A percentile compares a stretch with the other conserved stretches of the same genome.
These are phyloP conservation scores for Cupressus sempervirens DNA, from an alignment of 75 land plant genomes.

Conservation along the genomic window DNA sequence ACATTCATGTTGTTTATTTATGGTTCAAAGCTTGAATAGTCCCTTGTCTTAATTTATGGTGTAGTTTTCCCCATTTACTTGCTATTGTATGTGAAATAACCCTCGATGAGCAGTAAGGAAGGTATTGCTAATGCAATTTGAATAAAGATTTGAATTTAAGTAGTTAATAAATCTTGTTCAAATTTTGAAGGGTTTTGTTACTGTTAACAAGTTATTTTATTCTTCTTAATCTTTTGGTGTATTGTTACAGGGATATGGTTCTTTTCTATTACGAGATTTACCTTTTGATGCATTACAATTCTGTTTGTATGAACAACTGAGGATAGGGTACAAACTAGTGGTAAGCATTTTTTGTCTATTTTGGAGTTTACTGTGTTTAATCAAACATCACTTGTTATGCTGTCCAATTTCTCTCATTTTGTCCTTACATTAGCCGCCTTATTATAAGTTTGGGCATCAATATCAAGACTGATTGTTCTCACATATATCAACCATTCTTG, in stretches of 20 bases:
- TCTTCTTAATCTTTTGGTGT: neutral
- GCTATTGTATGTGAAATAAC: neutral
- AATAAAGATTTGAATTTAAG: neutral
- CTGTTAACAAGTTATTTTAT: neutral
- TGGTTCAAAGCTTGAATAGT: slow-evolving; percentile 2
- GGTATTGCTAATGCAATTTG: neutral
- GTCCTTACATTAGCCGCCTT: neutral
- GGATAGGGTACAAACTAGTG: slow-evolving; percentile 66
- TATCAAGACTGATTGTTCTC: neutral
- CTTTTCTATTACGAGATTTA: slow-evolving; percentile 84
- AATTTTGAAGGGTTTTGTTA: neutral
- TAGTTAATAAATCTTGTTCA: neutral
- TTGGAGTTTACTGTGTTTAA: neutral
- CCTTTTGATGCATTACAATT: slow-evolving; percentile 99
- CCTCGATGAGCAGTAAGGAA: neutral
- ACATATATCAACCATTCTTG: neutral
- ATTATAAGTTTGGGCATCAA: neutral
- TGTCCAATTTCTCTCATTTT: neutral
- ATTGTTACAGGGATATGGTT: slow-evolving; percentile 80
- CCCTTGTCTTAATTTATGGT: neutral
- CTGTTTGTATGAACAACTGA: slow-evolving; percentile 95
- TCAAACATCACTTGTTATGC: neutral
- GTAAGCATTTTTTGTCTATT: slow-evolving; percentile 36
- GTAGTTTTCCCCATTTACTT: neutral
- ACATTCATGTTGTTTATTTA: neutral